phyloP scores from a whole-genome alignment of 208 protist genomes.

The Trypanosoma platydactyli region DNA sequence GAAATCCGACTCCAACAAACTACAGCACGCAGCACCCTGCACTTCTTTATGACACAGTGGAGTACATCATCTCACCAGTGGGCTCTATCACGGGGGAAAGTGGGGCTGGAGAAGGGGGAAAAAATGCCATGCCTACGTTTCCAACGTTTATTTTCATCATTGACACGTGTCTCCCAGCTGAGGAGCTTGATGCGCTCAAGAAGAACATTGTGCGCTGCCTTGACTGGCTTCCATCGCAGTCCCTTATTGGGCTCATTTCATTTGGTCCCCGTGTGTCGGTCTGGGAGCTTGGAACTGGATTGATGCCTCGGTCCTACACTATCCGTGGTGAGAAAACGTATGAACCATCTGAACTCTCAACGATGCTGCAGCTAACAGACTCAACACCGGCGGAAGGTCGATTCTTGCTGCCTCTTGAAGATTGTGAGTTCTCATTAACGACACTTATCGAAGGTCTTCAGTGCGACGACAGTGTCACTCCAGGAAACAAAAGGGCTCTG shows the following conservation, averaged over 20 bases:
- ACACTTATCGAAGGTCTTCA: slow-evolving; percentile 60
- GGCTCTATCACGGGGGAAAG: slow-evolving; percentile 8
- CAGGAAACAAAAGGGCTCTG: slow-evolving; percentile 56
- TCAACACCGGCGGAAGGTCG: slow-evolving; percentile 79
- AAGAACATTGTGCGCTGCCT: slow-evolving; percentile 91
- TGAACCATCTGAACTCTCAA: slow-evolving; percentile 34
- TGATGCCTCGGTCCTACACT: slow-evolving; percentile 67
- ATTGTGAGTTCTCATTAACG: slow-evolving; percentile 76
- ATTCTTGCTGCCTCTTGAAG: slow-evolving; percentile 94
- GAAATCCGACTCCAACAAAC: slow-evolving; percentile 50
- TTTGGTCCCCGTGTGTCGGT: slow-evolving; percentile 93
- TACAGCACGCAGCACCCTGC: slow-evolving; percentile 64
- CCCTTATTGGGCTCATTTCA: slow-evolving; percentile 97
- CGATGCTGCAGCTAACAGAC: slow-evolving; percentile 62
- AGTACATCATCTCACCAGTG: slow-evolving; percentile 52
- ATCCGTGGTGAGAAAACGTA: slow-evolving; percentile 65
- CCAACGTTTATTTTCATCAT: slow-evolving; percentile 94
- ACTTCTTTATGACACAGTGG: slow-evolving; percentile 74
- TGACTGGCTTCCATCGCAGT: slow-evolving; percentile 92
- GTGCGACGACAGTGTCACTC: slow-evolving; percentile 46
- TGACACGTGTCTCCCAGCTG: slow-evolving; percentile 92
- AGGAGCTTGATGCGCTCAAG: slow-evolving; percentile 93
- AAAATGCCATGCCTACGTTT: background rate
- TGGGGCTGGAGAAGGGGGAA: slow-evolving; percentile 6
- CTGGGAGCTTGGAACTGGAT: slow-evolving; percentile 63